A percentile compares a stretch with the other conserved stretches of the same genome.
These are phyloP conservation scores for Fusarium transvaalense DNA, from an alignment of 2,329 filamentous ascomycete species.

Conservation along the genomic window DNA sequence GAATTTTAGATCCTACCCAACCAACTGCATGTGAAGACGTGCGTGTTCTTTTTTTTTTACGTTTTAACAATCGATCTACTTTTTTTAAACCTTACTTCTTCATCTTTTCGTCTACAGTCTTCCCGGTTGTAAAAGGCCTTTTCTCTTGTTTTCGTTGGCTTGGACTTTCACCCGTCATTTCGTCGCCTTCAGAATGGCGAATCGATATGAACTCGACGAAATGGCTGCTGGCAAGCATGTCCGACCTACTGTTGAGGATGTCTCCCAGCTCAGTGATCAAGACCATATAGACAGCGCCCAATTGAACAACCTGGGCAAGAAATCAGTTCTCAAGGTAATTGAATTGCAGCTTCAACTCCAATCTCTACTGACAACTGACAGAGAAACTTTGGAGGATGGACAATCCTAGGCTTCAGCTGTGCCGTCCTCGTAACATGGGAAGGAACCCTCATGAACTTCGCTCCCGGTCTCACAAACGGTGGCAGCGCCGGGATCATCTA, in stretches of 20 bases:
- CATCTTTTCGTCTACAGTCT: neutral
- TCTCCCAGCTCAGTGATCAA: conserved; percentile 22
- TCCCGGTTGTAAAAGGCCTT: accelerated
- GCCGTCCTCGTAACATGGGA: conserved; percentile 49
- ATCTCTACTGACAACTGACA: neutral
- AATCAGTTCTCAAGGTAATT: conserved; percentile 23
- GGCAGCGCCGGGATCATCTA: conserved; percentile 59
- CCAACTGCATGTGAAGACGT: neutral
- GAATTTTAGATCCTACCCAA: neutral
- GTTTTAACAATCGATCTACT: neutral
- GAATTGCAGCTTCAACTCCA: no score
- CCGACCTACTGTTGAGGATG: conserved; percentile 12
- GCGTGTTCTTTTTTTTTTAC: neutral
- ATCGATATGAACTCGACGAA: conserved; percentile 22
- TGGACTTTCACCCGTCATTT: neutral
- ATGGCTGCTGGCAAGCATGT: conserved; percentile 20
- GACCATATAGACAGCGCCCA: conserved; percentile 43
- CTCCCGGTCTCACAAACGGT: conserved; percentile 44
- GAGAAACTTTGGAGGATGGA: conserved; percentile 46
- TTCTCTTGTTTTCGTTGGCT: neutral
- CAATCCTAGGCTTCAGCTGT: conserved; percentile 47
- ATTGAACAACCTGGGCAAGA: conserved; percentile 28
- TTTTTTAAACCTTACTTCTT: neutral
- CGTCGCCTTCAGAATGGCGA: neutral
- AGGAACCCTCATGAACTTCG: conserved; percentile 47